A percentile compares a stretch with the other conserved stretches of the same genome.
phyloP scores from a whole-genome alignment of 768 basidiomycete genomes.

The Tricholoma sp. region DNA sequence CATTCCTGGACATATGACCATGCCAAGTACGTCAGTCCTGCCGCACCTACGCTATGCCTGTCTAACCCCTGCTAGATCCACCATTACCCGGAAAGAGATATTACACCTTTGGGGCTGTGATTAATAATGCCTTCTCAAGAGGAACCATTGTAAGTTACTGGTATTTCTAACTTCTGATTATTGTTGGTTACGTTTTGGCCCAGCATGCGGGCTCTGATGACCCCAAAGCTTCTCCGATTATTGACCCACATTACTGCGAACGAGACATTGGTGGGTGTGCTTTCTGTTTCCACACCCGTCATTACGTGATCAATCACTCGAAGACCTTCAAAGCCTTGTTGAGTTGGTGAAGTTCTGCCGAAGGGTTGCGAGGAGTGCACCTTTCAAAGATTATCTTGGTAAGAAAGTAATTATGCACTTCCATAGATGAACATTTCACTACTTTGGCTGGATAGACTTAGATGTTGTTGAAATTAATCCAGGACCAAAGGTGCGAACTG shows the following conservation, averaged over 20 bases:
- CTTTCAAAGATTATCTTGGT: constrained; percentile 16
- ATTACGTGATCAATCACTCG: background rate
- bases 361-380: constrained; percentile 12
- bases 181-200: background rate
- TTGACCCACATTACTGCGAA: constrained; percentile 40
- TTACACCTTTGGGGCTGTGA: constrained; percentile 27
- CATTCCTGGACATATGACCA: constrained; percentile 20
- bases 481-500: constrained; percentile 23
- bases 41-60: background rate
- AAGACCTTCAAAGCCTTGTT: constrained; percentile 11
- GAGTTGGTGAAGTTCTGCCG: constrained; percentile 16
- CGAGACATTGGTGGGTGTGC: constrained; percentile 29
- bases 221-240: constrained; percentile 27
- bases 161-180: background rate
- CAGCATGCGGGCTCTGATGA: constrained; percentile 28
- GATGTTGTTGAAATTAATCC: constrained; percentile 26
- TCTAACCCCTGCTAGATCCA: constrained; percentile 16
- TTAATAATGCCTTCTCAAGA: constrained; percentile 43
- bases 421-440: background rate
- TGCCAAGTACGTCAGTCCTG: constrained; percentile 6
- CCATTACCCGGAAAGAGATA: constrained; percentile 38
- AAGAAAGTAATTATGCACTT: background rate
- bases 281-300: background rate
- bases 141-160: constrained; percentile 39
- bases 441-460: background rate